Conservation (phyloP, 208 protist species). For the Leishmania turanica region DNA sequence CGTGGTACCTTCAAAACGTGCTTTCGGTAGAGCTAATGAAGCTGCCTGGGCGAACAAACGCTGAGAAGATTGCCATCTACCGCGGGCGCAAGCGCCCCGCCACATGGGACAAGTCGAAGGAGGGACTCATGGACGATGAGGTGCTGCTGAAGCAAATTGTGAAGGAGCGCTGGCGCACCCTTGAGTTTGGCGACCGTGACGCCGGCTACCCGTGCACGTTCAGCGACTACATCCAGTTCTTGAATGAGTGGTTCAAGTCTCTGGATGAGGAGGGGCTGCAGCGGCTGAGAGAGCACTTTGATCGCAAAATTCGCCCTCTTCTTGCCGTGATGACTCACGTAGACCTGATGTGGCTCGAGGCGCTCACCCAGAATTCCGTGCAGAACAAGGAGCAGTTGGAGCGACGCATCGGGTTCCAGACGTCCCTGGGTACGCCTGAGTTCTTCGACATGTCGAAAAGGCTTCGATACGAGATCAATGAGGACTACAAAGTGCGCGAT, state of each 20-base stretch:
- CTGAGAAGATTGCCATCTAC: slow-evolving; percentile 92
- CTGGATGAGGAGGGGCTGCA: slow-evolving; percentile 92
- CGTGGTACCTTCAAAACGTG: slow-evolving; percentile 94
- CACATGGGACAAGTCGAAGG: slow-evolving; percentile 52
- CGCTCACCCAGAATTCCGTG: slow-evolving; percentile 89
- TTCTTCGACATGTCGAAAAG: slow-evolving; percentile 94
- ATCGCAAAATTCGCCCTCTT: slow-evolving; percentile 89
- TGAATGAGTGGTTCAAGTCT: slow-evolving; percentile 95
- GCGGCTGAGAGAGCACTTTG: slow-evolving; percentile 92
- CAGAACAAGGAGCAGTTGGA: slow-evolving; percentile 89
- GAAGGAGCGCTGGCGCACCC: slow-evolving; percentile 88
- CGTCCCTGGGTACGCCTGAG: slow-evolving; percentile 91
- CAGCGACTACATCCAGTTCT: slow-evolving; percentile 94
- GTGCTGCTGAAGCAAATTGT: slow-evolving; percentile 86
- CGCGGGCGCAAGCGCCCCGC: slow-evolving; percentile 59
- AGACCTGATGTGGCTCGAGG: slow-evolving; percentile 91
- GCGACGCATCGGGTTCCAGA: slow-evolving; percentile 90
- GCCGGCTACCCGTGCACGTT: slow-evolving; percentile 90
- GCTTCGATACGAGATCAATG: slow-evolving; percentile 93
- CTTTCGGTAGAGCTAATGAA: slow-evolving; percentile 90
- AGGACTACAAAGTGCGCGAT: slow-evolving; percentile 95
- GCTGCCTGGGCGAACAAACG: slow-evolving; percentile 85
- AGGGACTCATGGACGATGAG: slow-evolving; percentile 79
- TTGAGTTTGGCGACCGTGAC: slow-evolving; percentile 92
- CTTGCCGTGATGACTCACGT: slow-evolving; percentile 93